Conservation (phyloP, 192 early-diverging fungal species). For the Gigaspora rosea region DNA sequence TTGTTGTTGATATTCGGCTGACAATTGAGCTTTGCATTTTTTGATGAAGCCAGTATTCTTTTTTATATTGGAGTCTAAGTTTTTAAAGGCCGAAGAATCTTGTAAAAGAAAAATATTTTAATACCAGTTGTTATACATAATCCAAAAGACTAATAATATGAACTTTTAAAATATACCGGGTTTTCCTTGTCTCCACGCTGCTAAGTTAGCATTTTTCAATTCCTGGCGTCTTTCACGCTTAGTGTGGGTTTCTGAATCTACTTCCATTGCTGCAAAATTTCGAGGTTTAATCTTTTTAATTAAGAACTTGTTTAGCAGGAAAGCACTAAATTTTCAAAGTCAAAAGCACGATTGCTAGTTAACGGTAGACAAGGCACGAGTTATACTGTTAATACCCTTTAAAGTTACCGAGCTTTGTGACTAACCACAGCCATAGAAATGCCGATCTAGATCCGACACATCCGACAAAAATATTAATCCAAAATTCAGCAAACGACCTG, state of each 20-base stretch:
- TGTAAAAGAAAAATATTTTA: neutral
- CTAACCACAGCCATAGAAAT: too few relatives aligned
- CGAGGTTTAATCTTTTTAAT: too few relatives aligned
- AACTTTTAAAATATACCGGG: slow-evolving; percentile 9
- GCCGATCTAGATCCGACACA: too few relatives aligned
- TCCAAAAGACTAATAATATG: neutral
- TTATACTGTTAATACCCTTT: too few relatives aligned
- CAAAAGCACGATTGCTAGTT: too few relatives aligned
- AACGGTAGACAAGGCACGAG: too few relatives aligned
- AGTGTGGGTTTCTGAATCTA: neutral
- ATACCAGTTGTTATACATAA: neutral
- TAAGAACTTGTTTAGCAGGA: too few relatives aligned
- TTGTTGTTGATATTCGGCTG: slow-evolving; percentile 64
- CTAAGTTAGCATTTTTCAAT: slow-evolving; percentile 15
- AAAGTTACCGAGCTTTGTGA: too few relatives aligned
- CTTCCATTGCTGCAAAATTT: neutral
- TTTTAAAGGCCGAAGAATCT: slow-evolving; percentile 53
- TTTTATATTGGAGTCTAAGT: slow-evolving; percentile 94
- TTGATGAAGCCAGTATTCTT: slow-evolving; percentile 97
- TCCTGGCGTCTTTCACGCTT: slow-evolving; percentile 28
- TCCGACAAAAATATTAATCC: too few relatives aligned
- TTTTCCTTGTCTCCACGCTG: slow-evolving; percentile 18
- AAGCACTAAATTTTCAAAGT: too few relatives aligned
- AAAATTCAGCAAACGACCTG: too few relatives aligned
- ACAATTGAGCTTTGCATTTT: slow-evolving; percentile 78